Evolutionary conservation across 129 eudicot genomes (phyloP), one percentile per base, ranked within the genome.

Genomic region (Lactuca sativa): DNA sequence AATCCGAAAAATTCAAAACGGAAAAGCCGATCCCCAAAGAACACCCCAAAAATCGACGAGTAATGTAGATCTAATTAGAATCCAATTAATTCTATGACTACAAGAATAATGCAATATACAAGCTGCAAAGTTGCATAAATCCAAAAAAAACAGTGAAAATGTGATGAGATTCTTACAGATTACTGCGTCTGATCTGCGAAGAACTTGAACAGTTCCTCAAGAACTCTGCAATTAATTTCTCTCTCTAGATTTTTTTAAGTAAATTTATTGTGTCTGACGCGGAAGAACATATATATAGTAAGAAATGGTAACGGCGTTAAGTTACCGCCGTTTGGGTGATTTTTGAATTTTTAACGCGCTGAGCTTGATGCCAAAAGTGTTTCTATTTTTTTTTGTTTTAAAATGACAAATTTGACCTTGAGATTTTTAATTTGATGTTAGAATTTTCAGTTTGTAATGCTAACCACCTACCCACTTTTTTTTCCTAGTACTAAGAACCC

Each of bases 271-370:
- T 40, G 52, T 58, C 58, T 58, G 58, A 58, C 64, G 31, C 32
- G 43, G 34, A 70, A 56, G 67, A 7, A 9, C 48, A 47, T 62
- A 59, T 75, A 75, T 58, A 67, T 67, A 75, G 74, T 75, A 12
- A 12, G 74, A 40, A 3, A 12, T 17, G 62, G 59, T 25, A 59
- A 75, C 74, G 80, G 56, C 80, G 80, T 59, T 75, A 66, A 21
- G 25, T 9, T 58, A n/a, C 31, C 15, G 80, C 55, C 68, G 80
- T 75, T 75, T 67, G 69, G 68, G 74, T 75, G 38, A 21, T 58
- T 66, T 75, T 75, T 58, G 62, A 75, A 47, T 33, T 59, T 58
- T 75, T 75, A 75, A 75, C 80, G 74, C 80, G 80, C 80, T 53
- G 74, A 62, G 67, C 67, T 62, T 37, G 15, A 36, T 58, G 56